phyloP scores from a whole-genome alignment of 2,329 filamentous ascomycete genomes.

The Simplicillium aogashimaense region DNA sequence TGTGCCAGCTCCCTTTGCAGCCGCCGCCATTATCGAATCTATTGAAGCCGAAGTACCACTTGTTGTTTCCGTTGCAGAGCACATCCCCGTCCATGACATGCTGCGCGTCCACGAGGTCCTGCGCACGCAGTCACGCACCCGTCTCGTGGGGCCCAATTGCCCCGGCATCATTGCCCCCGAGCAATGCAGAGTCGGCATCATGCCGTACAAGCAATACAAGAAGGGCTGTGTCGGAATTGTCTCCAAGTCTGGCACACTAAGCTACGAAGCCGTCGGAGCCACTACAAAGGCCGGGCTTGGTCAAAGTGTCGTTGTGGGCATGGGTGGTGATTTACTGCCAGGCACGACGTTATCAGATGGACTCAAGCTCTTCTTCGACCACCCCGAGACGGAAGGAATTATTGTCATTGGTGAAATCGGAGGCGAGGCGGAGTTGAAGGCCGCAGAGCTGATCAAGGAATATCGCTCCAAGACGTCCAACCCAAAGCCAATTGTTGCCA shows the following conservation, averaged over 20 bases:
- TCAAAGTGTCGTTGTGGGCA: conserved; percentile 67
- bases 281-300: conserved; percentile 65
- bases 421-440: conserved; percentile 58
- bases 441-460: conserved; percentile 61
- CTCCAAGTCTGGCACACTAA: conserved; percentile 72
- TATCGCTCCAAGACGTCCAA: conserved; percentile 45
- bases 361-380: conserved; percentile 55
- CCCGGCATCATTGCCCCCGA: conserved; percentile 70
- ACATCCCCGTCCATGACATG: conserved; percentile 71
- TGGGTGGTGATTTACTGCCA: conserved; percentile 67
- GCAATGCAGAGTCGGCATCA: conserved; percentile 43
- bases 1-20: conserved; percentile 57
- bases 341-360: conserved; percentile 66
- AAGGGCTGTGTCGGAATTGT: conserved; percentile 64
- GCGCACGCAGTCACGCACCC: conserved; percentile 58
- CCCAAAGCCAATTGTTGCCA: conserved; percentile 55
- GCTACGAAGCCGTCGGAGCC: conserved; percentile 69
- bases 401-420: conserved; percentile 66
- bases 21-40: conserved; percentile 60
- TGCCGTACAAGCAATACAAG: conserved; percentile 27
- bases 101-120: conserved; percentile 61
- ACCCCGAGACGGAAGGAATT: conserved; percentile 60
- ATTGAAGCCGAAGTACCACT: conserved; percentile 71
- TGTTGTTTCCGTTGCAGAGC: conserved; percentile 70
- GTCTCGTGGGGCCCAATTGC: conserved; percentile 72